Conservation (phyloP, 2,329 filamentous ascomycete species). For the Colletotrichum tropicicola region DNA sequence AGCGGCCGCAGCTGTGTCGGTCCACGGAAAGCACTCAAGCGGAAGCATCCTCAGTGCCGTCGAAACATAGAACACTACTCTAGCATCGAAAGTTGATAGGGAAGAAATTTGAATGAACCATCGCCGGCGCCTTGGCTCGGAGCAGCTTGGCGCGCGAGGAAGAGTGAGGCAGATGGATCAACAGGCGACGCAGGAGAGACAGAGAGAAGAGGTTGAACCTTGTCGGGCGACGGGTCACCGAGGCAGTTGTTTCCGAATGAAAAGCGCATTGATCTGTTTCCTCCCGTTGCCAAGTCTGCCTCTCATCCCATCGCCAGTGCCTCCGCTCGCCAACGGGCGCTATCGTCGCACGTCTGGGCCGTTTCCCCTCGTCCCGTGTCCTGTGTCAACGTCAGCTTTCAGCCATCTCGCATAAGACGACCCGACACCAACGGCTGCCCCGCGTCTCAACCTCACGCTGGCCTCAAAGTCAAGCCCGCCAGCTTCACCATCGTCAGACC, state of each 20-base stretch:
- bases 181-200: too few species aligned
- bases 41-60: too few species aligned
- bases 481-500: conserved; percentile 9
- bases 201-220: neutral
- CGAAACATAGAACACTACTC: too few species aligned
- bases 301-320: conserved; percentile 11
- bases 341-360: conserved; percentile 1
- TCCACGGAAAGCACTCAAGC: too few species aligned
- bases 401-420: conserved; percentile 7
- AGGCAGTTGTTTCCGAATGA: neutral
- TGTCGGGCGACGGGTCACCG: too few species aligned
- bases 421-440: conserved; percentile 7
- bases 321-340: conserved; percentile 16
- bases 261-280: neutral
- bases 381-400: conserved; percentile 16
- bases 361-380: conserved; percentile 11
- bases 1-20: too few species aligned
- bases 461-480: conserved; percentile 16
- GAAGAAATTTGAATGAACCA: too few species aligned
- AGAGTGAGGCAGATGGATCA: too few species aligned
- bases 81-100: too few species aligned
- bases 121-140: too few species aligned
- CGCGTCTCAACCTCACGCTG: conserved; percentile 15
- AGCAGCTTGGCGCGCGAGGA: too few species aligned
- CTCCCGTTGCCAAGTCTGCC: neutral